Conservation (phyloP, 768 basidiomycete species). For the Kwoniella bestiolae region DNA sequence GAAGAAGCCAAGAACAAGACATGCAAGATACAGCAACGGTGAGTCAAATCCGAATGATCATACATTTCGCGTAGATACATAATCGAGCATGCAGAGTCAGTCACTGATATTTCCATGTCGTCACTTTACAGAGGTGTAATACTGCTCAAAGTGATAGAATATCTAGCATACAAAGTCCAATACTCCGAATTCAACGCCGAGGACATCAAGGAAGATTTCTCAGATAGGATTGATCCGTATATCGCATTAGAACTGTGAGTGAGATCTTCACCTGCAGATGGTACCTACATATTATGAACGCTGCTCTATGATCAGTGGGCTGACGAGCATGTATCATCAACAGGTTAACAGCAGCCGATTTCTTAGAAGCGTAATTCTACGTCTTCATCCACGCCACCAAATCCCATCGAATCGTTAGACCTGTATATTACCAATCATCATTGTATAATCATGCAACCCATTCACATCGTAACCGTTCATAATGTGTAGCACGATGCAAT, state of each 20-base stretch:
- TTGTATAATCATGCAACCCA: slow-evolving; percentile 1
- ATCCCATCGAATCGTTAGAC: background rate
- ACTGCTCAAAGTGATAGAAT: slow-evolving; percentile 86
- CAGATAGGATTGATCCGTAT: slow-evolving; percentile 82
- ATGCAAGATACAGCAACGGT: slow-evolving; percentile 75
- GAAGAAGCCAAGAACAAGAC: slow-evolving; percentile 73
- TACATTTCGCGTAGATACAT: no score
- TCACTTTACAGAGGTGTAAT: slow-evolving; percentile 63
- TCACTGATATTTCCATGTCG: background rate
- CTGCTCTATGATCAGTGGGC: no score
- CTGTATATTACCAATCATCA: background rate
- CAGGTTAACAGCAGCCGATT: slow-evolving; percentile 46
- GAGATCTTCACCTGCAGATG: background rate
- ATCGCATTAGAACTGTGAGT: slow-evolving; percentile 86
- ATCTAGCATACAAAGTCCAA: slow-evolving; percentile 80
- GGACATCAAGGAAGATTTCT: slow-evolving; percentile 82
- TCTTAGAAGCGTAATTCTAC: slow-evolving; percentile 34
- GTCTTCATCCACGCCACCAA: background rate
- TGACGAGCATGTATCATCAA: no score
- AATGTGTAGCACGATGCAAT: background rate
- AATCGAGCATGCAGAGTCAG: no score
- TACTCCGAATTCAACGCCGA: slow-evolving; percentile 72
- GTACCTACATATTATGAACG: background rate
- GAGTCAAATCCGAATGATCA: no score
- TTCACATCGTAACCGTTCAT: background rate